These are phyloP conservation scores for Mycena kentingensis DNA, from an alignment of 768 basidiomycete species.

Conservation along the genomic window DNA sequence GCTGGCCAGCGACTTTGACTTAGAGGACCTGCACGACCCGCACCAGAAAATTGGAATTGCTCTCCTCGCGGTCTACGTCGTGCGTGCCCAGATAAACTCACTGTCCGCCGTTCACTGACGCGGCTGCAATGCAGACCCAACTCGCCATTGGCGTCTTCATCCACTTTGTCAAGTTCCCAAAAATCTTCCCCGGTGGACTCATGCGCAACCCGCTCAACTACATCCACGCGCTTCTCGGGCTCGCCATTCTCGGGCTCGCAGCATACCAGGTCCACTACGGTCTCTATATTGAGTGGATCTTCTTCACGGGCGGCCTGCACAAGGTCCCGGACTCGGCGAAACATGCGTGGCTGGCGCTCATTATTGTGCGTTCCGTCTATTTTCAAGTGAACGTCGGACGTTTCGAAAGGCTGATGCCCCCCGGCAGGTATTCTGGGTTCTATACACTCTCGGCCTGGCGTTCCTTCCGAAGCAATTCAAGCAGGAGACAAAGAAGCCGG, in stretches of 20 bases:
- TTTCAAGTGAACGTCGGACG: background rate
- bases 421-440: slow-evolving; percentile 47
- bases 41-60: slow-evolving; percentile 56
- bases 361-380: slow-evolving; percentile 34
- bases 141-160: slow-evolving; percentile 49
- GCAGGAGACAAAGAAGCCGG: slow-evolving; percentile 35
- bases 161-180: slow-evolving; percentile 52
- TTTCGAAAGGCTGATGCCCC: slow-evolving; percentile 1
- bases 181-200: slow-evolving; percentile 32
- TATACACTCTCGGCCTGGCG: slow-evolving; percentile 44
- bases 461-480: slow-evolving; percentile 48
- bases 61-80: slow-evolving; percentile 56
- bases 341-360: slow-evolving; percentile 49
- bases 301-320: slow-evolving; percentile 37
- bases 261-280: slow-evolving; percentile 57
- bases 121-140: no score
- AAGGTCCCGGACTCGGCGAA: slow-evolving; percentile 41
- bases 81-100: no score
- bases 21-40: slow-evolving; percentile 40
- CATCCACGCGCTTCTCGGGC: slow-evolving; percentile 54
- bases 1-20: slow-evolving; percentile 32
- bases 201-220: slow-evolving; percentile 56
- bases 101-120: no score
- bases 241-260: slow-evolving; percentile 55
- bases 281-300: slow-evolving; percentile 47